phyloP scores from a whole-genome alignment of 1,139 yeast genomes.

The Yamadazyma diospyri region DNA sequence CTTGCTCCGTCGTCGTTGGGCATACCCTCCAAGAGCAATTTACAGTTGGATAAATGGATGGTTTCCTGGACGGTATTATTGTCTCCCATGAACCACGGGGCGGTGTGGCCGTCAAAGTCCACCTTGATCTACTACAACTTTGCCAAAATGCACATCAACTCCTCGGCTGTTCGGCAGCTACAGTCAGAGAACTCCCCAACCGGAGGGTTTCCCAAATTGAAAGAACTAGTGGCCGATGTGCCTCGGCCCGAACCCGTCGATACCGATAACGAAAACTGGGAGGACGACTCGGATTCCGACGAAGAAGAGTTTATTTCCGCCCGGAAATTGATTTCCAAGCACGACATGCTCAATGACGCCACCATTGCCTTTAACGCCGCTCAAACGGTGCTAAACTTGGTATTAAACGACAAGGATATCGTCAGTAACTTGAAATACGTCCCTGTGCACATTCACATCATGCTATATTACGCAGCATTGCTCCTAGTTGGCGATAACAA shows the following conservation, averaged over 20 bases:
- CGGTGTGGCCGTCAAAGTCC: slow-evolving; percentile 70
- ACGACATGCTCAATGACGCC: slow-evolving; percentile 33
- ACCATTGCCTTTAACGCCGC: slow-evolving; percentile 63
- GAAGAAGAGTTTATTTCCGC: slow-evolving; percentile 36
- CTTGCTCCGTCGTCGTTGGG: slow-evolving; percentile 61
- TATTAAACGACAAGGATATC: slow-evolving; percentile 58
- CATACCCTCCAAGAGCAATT: slow-evolving; percentile 62
- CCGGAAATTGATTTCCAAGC: slow-evolving; percentile 33
- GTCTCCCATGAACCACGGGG: slow-evolving; percentile 56
- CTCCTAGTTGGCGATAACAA: slow-evolving; percentile 46
- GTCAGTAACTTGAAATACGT: slow-evolving; percentile 56
- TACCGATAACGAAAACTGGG: slow-evolving; percentile 17
- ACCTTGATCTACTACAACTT: slow-evolving; percentile 68
- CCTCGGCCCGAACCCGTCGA: not conserved
- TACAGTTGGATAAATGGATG: slow-evolving; percentile 76
- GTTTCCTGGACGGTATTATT: slow-evolving; percentile 73
- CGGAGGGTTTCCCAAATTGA: slow-evolving; percentile 39
- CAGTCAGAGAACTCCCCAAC: slow-evolving; percentile 30
- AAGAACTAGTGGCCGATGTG: slow-evolving; percentile 12
- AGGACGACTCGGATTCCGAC: slow-evolving; percentile 24
- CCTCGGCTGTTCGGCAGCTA: slow-evolving; percentile 49
- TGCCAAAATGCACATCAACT: slow-evolving; percentile 73
- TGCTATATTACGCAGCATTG: slow-evolving; percentile 67
- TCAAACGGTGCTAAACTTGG: slow-evolving; percentile 56
- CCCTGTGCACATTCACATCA: slow-evolving; percentile 68